These are phyloP conservation scores for Phytopythium boreale DNA, from an alignment of 352 stramenopile genomes.

Conservation along the genomic window DNA sequence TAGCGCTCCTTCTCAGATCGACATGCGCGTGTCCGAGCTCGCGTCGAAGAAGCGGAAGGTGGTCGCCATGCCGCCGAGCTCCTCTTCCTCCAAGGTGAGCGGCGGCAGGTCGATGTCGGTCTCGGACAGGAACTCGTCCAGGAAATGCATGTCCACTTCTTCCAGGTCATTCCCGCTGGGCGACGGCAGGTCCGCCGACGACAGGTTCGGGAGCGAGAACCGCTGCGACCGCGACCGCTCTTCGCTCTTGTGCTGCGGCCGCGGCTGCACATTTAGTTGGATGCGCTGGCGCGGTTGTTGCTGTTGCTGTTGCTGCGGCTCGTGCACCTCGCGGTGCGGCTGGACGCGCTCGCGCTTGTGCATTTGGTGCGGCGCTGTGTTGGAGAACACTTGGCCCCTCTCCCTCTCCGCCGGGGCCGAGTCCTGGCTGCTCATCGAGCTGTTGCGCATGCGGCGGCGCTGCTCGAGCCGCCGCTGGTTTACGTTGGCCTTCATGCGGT, in stretches of 20 bases:
- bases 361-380: constrained; percentile 2
- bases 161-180: constrained; percentile 13
- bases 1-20: constrained; percentile 10
- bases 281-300: constrained; percentile 1
- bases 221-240: constrained; percentile 10
- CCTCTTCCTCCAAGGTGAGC: constrained; percentile 6
- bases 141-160: constrained; percentile 14
- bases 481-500: constrained; percentile 40
- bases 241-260: not conserved
- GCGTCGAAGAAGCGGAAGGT: constrained; percentile 13
- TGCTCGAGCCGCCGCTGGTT: constrained; percentile 38
- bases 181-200: not conserved
- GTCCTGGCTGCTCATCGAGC: constrained; percentile 4
- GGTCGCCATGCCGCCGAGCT: not conserved
- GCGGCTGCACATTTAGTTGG: constrained; percentile 2
- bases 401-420: not conserved
- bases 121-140: constrained; percentile 26
- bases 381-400: constrained; percentile 6
- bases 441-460: constrained; percentile 21
- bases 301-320: not conserved
- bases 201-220: constrained; percentile 16
- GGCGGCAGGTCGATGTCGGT: constrained; percentile 23
- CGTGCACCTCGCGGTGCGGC: not conserved
- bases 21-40: constrained; percentile 14
- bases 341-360: constrained; percentile 2